phyloP scores from a whole-genome alignment of 2,329 filamentous ascomycete genomes.

The Albifimbria verrucaria region DNA sequence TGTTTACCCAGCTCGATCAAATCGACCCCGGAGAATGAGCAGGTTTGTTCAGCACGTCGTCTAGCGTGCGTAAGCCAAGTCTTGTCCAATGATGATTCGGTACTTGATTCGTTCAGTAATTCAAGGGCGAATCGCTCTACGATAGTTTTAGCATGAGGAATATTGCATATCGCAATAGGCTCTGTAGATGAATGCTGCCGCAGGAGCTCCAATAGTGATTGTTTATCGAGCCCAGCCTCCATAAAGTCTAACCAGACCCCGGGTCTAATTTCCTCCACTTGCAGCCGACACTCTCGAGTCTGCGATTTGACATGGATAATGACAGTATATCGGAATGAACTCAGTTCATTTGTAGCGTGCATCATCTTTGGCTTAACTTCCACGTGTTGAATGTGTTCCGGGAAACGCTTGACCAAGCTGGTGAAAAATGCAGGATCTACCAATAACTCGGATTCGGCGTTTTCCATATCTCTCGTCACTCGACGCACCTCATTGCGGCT shows the following conservation, averaged over 20 bases:
- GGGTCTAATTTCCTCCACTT: constrained; percentile 1
- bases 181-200: neutral
- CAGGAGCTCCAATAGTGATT: neutral
- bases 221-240: constrained; percentile 4
- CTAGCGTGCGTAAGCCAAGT: constrained; percentile 5
- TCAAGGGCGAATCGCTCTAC: constrained; percentile 19
- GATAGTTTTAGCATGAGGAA: constrained; percentile 22
- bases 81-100: neutral
- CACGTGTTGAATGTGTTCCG: constrained; percentile 12
- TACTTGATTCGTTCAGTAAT: constrained; percentile 4
- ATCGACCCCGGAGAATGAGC: constrained; percentile 11
- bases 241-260: constrained; percentile 9
- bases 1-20: constrained; percentile 17
- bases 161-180: constrained; percentile 10
- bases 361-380: constrained; percentile 19
- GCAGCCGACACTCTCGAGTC: neutral
- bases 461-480: constrained; percentile 10
- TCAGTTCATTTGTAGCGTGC: constrained; percentile 19
- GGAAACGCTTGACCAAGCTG: constrained; percentile 2
- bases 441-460: constrained; percentile 15
- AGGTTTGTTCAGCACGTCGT: neutral
- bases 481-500: constrained; percentile 7
- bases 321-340: constrained; percentile 16
- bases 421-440: constrained; percentile 22
- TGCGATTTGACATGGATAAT: constrained; percentile 9